Evolutionary conservation across 352 stramenopile species (phyloP).

Genomic region (Phytophthora sojae): DNA sequence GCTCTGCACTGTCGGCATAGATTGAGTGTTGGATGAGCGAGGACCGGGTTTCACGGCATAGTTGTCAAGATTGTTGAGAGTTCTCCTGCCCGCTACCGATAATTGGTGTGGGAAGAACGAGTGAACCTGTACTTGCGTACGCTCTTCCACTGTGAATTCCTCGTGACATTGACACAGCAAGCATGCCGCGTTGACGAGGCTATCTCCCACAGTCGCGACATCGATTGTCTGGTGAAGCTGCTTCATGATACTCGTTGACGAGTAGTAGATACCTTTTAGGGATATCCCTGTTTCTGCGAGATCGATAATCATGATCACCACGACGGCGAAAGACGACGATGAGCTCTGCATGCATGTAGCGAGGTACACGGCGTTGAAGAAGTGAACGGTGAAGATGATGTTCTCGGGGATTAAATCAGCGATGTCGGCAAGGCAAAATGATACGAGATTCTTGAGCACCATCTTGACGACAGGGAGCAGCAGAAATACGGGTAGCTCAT

Average conservation of each 20-base stretch:
- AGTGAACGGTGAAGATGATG: slow-evolving; percentile 37
- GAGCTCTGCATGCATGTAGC: slow-evolving; percentile 34
- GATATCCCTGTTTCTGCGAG: slow-evolving; percentile 5
- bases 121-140: slow-evolving; percentile 10
- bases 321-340: slow-evolving; percentile 8
- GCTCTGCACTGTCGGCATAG: slow-evolving; percentile 19
- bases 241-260: slow-evolving; percentile 13
- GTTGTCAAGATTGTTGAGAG: slow-evolving; percentile 13
- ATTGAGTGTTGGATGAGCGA: slow-evolving; percentile 21
- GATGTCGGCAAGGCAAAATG: slow-evolving; percentile 14
- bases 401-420: slow-evolving; percentile 30
- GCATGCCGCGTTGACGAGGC: slow-evolving; percentile 4
- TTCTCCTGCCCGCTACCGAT: background rate
- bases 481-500: slow-evolving; percentile 32
- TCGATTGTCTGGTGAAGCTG: slow-evolving; percentile 9
- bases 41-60: background rate
- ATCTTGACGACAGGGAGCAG: slow-evolving; percentile 35
- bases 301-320: slow-evolving; percentile 18
- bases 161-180: slow-evolving; percentile 16
- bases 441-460: slow-evolving; percentile 33
- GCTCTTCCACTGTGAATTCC: slow-evolving; percentile 27
- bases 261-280: slow-evolving; percentile 11
- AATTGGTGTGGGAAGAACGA: slow-evolving; percentile 20
- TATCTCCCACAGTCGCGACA: background rate
- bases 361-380: slow-evolving; percentile 43